These are phyloP conservation scores for Magnusiomyces suaveolens DNA, from an alignment of 1,139 yeast genomes.

Conservation along the genomic window DNA sequence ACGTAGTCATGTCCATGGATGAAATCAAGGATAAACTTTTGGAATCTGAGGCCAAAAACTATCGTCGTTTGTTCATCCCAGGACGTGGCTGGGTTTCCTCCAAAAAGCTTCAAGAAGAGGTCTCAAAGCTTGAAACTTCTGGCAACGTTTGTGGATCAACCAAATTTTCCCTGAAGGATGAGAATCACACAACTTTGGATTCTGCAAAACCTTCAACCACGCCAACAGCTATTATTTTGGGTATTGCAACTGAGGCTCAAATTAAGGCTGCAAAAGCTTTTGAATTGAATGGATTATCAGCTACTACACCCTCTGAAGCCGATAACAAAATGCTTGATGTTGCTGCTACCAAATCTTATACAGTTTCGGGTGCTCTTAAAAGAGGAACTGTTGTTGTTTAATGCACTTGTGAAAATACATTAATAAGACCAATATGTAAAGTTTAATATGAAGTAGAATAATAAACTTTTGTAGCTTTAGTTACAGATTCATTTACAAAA, in stretches of 20 bases:
- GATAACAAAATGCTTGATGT: background rate
- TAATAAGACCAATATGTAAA: no score
- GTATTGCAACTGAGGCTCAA: background rate
- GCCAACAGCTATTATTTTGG: background rate
- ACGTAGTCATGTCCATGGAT: slow-evolving; percentile 14
- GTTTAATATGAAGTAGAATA: no score
- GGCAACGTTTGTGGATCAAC: background rate
- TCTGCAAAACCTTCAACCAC: background rate
- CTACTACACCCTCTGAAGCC: background rate
- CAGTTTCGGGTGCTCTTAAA: no score
- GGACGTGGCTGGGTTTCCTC: slow-evolving; percentile 47
- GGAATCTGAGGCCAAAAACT: slow-evolving; percentile 29
- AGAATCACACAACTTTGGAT: background rate
- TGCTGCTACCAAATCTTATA: background rate
- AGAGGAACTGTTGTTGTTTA: no score
- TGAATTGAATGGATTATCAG: background rate
- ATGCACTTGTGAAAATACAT: no score
- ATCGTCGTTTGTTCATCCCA: slow-evolving; percentile 43
- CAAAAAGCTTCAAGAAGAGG: slow-evolving; percentile 31
- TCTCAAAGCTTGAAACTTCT: slow-evolving; percentile 4
- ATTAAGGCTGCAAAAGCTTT: background rate
- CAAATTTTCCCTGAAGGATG: background rate
- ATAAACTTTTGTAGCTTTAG: no score
- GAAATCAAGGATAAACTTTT: slow-evolving; percentile 17
- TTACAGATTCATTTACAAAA: no score